phyloP scores from a whole-genome alignment of 164 flowering plant species.

The Aristolochia fimbriata region DNA sequence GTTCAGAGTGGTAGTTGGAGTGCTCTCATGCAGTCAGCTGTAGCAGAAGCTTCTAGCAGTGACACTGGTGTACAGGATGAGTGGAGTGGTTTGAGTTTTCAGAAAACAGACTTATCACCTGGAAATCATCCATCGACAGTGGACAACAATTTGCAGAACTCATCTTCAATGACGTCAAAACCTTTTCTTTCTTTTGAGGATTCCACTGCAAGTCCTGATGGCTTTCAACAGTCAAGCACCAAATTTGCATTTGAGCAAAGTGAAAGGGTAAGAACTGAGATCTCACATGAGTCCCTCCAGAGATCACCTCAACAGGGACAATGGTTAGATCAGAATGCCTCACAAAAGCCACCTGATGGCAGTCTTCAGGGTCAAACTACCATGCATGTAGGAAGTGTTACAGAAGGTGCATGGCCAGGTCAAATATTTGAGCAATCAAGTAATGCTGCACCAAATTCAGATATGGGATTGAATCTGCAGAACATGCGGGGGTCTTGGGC shows the following conservation, averaged over 20 bases:
- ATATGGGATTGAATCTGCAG: constrained; percentile 13
- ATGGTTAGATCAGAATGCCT: constrained; percentile 29
- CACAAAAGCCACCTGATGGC: constrained; percentile 26
- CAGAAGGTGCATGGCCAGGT: constrained; percentile 23
- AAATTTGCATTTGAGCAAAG: constrained; percentile 7
- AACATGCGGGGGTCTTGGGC: constrained; percentile 19
- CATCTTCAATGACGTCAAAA: constrained; percentile 34
- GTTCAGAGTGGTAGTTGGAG: constrained; percentile 89
- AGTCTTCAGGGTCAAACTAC: constrained; percentile 26
- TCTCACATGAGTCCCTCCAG: constrained; percentile 5
- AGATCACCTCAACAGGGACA: constrained; percentile 29
- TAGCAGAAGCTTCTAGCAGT: constrained; percentile 72
- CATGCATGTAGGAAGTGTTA: constrained; percentile 24
- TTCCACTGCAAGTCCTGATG: constrained; percentile 20
- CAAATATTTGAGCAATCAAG: constrained; percentile 27
- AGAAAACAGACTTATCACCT: constrained; percentile 38
- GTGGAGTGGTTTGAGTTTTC: constrained; percentile 75
- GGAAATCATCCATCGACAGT: constrained; percentile 35
- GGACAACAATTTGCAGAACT: constrained; percentile 31
- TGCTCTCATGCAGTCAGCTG: constrained; percentile 96
- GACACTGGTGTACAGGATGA: constrained; percentile 66
- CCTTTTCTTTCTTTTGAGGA: constrained; percentile 22
- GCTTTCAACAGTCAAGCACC: constrained; percentile 21
- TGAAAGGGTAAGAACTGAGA: constrained; percentile 1
- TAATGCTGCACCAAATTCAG: constrained; percentile 12